A percentile compares a stretch with the other conserved stretches of the same genome.
Evolutionary conservation across 768 basidiomycete species (phyloP).

Genomic region (Podaxis mareebaensis): DNA sequence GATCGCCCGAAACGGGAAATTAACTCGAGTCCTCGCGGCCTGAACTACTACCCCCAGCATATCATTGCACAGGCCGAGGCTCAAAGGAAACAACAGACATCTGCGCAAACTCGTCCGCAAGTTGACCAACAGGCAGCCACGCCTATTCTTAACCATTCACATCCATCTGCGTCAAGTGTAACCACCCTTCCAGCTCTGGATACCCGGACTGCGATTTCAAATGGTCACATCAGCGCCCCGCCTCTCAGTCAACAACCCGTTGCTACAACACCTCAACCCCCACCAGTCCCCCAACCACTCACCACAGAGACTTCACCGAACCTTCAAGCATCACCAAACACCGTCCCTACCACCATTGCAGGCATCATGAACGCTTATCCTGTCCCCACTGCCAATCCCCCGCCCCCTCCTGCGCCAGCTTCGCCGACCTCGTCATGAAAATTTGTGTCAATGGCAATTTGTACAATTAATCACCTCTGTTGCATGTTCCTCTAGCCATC

Average conservation of each 20-base stretch:
- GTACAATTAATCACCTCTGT: slow-evolving; percentile 15
- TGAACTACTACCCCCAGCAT: slow-evolving; percentile 51
- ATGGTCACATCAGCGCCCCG: neutral
- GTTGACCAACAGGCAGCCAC: slow-evolving; percentile 21
- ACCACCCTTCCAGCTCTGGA: neutral
- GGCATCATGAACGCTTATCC: slow-evolving; percentile 76
- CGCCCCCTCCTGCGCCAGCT: slow-evolving; percentile 4
- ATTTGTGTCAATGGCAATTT: slow-evolving; percentile 8
- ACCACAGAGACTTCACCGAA: neutral
- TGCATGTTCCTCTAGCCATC: slow-evolving; percentile 9
- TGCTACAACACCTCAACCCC: neutral
- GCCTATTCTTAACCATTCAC: slow-evolving; percentile 23
- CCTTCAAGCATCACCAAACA: neutral
- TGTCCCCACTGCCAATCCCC: slow-evolving; percentile 24
- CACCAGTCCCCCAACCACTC: neutral
- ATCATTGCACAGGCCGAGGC: slow-evolving; percentile 44
- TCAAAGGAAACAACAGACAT: slow-evolving; percentile 30
- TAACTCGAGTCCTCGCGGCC: slow-evolving; percentile 31
- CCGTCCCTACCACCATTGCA: slow-evolving; percentile 31
- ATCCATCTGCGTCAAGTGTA: slow-evolving; percentile 1
- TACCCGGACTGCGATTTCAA: neutral
- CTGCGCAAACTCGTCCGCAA: slow-evolving; percentile 16
- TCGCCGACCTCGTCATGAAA: slow-evolving; percentile 9
- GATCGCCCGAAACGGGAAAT: slow-evolving; percentile 34
- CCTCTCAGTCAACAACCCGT: neutral